Evolutionary conservation across 1,284 basidiomycete species (phyloP), one percentile per base, ranked within the genome.

Genomic region (Sporisorium reilianum): DNA sequence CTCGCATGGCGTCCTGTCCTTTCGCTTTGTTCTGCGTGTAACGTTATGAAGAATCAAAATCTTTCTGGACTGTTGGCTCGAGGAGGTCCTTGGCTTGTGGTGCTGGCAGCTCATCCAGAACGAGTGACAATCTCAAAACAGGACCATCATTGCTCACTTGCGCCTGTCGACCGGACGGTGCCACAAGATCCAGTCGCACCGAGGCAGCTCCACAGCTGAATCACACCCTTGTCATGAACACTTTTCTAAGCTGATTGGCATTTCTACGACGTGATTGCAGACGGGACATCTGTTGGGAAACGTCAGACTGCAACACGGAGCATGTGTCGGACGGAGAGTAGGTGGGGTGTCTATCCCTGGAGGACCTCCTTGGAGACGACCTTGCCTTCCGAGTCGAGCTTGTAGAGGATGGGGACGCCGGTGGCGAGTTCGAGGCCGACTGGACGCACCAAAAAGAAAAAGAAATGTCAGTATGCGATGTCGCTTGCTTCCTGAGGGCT

Each of bases 321-420:
- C 36, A 44, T 34, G 52, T 18, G 32, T 3, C 9, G 16, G 18
- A 32, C n/a, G n/a, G n/a, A 56, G 38, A 9, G n/a, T 22, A 7
- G 23, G 9, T 1, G 22, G 22, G 14, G 6, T 18, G 11, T 48
- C 50, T 55, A 68, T 41, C 53, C 62, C 75, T 79, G 53, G 44
- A 84, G 78, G 51, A 82, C 80, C 68, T 82, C 73, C 80, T 84
- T 84, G 51, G 78, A 78, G 64, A 81, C 66, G 42, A 84, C 77
- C 60, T 81, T 78, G 60, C 84, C 84, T 23, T 82, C 66, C 22
- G 73, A 66, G 70, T 84, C 82, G 68, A 87, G 78, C 81, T 86
- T 83, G 84, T 86, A 87, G 11, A 86, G 80, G 73, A 86, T 86
- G 41, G 86, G 86, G 14, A 87, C 86, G 49, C 86, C 86, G 18